Conservation (phyloP, 2,329 filamentous ascomycete genomes). For the Aspergillus sp. region DNA sequence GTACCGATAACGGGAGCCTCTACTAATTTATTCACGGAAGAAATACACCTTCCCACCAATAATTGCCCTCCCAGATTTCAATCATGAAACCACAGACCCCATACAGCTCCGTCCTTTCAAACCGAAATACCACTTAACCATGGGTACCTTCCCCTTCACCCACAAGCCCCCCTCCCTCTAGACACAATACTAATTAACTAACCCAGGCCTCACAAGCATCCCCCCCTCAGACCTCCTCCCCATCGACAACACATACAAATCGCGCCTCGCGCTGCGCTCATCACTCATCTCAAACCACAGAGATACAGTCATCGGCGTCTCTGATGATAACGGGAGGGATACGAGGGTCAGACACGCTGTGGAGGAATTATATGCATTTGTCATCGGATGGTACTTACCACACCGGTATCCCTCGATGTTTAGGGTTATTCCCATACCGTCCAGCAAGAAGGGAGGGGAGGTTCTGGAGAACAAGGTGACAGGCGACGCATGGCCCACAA, state of each 20-base stretch:
- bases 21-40: not conserved
- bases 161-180: not conserved
- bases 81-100: constrained; percentile 47
- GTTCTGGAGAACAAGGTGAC: constrained; percentile 44
- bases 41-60: not conserved
- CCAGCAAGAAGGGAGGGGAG: constrained; percentile 3
- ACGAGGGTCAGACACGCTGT: constrained; percentile 42
- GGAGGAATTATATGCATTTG: constrained; percentile 51
- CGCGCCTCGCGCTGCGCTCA: constrained; percentile 46
- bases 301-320: constrained; percentile 34
- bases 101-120: constrained; percentile 53
- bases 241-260: constrained; percentile 54
- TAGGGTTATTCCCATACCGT: constrained; percentile 13
- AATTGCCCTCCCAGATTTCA: constrained; percentile 42
- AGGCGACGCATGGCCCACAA: constrained; percentile 32
- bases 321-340: constrained; percentile 23
- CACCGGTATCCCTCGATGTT: constrained; percentile 51
- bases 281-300: constrained; percentile 41
- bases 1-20: not conserved
- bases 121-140: constrained; percentile 56
- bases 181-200: not conserved
- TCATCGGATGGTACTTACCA: constrained; percentile 51
- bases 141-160: constrained; percentile 43
- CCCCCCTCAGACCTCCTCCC: constrained; percentile 49
- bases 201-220: constrained; percentile 47